Evolutionary conservation across 2,329 filamentous ascomycete species (phyloP), one percentile per base, ranked within the genome.

Genomic region (Diaporthe eres): DNA sequence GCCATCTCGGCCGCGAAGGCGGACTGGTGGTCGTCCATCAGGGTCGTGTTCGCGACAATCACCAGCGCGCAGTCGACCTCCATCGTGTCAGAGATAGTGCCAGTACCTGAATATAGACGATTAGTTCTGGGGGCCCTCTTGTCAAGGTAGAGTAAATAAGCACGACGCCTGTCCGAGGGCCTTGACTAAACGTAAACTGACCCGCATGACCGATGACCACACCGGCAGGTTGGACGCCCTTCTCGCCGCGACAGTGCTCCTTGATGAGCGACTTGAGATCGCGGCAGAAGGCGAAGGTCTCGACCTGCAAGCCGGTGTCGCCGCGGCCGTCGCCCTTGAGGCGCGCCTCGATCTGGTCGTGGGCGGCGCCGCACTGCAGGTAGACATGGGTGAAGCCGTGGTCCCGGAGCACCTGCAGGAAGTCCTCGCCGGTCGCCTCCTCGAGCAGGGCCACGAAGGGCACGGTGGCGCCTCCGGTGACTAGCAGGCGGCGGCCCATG

Each of bases 401-500:
- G 2, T 85, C 80, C 15, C 83, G 81, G 17, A 98, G 88, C 7
- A 88, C 87, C 8, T 86, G 79, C 77, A 97, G 87, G 81, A 97
- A 96, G 0, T 83, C 79, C 0, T 89, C 85, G 25, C 88, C 85
- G 8, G 97, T 86, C 15, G 93, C 90, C 44, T 93, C 90, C 58
- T 88, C 85, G 74, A 98, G 89, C 2, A 99, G 90, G 9, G 88
- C 84, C 71, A 89, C 88, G 84, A 99, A 99, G 28, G 93, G 91
- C 22, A 96, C 95, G 0, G 96, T 99, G 8, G 97, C 96, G 74
- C 97, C 97, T 42, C 98, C 94, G 0, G 97, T 98, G 74, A 98
- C 93, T 79, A 99, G 94, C 82, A 94, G 97, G 72, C 86, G 82
- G 47, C 83, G 82, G 60, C 37, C 82, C 25, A 72, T 67, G 17